These are phyloP conservation scores for Metschnikowia cubensis DNA, from an alignment of 805 yeast genomes.

Conservation along the genomic window DNA sequence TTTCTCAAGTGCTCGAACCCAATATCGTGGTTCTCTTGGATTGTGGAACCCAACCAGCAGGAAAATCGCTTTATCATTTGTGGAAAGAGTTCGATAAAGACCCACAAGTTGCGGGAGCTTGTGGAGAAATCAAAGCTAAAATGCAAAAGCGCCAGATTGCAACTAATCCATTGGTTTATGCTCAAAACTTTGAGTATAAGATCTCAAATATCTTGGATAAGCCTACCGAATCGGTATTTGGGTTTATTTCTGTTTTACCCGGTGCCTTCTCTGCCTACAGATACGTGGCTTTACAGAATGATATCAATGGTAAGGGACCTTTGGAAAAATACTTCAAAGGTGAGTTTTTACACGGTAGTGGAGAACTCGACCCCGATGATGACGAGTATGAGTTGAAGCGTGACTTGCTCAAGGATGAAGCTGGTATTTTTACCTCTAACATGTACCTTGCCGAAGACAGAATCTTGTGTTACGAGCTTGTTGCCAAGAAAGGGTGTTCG, in stretches of 20 bases:
- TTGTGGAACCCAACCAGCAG: slow-evolving; percentile 91
- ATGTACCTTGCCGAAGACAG: slow-evolving; percentile 98
- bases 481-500: slow-evolving; percentile 59
- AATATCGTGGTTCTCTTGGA: slow-evolving; percentile 80
- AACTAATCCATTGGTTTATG: slow-evolving; percentile 86
- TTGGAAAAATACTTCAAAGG: slow-evolving; percentile 89
- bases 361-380: slow-evolving; percentile 36
- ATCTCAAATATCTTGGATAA: slow-evolving; percentile 93
- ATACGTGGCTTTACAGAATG: slow-evolving; percentile 68
- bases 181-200: slow-evolving; percentile 95
- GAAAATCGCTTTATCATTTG: slow-evolving; percentile 77
- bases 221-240: slow-evolving; percentile 93
- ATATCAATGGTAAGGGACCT: slow-evolving; percentile 75
- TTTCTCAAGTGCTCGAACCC: slow-evolving; percentile 78
- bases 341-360: slow-evolving; percentile 68
- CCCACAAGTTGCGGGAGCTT: slow-evolving; percentile 90
- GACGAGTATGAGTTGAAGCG: slow-evolving; percentile 38
- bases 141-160: slow-evolving; percentile 47
- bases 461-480: slow-evolving; percentile 92
- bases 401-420: slow-evolving; percentile 30
- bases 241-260: slow-evolving; percentile 90
- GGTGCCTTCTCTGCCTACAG: slow-evolving; percentile 97
- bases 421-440: slow-evolving; percentile 85
- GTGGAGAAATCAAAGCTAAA: slow-evolving; percentile 76
- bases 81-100: slow-evolving; percentile 83